Percentiles rank a stretch among this genome's conserved stretches.
Evolutionary conservation across 768 basidiomycete genomes (phyloP).

Genomic region (Calvatia gigantea): DNA sequence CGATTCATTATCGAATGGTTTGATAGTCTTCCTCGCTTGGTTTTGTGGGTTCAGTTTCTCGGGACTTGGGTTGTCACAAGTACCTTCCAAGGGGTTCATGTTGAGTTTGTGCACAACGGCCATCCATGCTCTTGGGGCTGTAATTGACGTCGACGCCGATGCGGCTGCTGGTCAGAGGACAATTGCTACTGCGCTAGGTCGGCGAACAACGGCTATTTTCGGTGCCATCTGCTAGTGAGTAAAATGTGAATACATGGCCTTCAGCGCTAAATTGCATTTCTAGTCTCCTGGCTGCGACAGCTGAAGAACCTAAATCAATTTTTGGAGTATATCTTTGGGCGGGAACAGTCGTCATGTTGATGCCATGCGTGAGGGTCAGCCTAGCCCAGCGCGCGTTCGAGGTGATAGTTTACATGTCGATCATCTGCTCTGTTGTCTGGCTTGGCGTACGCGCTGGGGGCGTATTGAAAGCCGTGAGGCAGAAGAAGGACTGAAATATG

Average conservation of each 20-base stretch:
- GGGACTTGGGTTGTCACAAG: constrained; percentile 1
- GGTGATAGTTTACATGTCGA: constrained; percentile 10
- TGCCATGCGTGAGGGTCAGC: constrained; percentile 10
- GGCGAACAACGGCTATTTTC: constrained; percentile 11
- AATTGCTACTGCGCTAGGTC: constrained; percentile 14
- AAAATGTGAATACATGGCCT: not conserved
- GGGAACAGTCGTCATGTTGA: constrained; percentile 5
- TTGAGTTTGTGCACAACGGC: constrained; percentile 13
- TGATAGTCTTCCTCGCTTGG: constrained; percentile 15
- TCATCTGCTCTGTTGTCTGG: constrained; percentile 9
- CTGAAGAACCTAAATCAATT: constrained; percentile 10
- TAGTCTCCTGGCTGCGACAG: constrained; percentile 8
- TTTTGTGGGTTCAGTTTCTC: constrained; percentile 18
- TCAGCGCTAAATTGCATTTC: not conserved
- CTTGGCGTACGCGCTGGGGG: not conserved
- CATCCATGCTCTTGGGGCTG: constrained; percentile 16
- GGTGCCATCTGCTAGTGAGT: constrained; percentile 16
- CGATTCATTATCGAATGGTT: constrained; percentile 15
- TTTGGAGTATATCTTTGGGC: constrained; percentile 11
- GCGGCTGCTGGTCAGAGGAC: constrained; percentile 12
- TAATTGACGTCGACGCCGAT: constrained; percentile 15
- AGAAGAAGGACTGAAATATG: not conserved
- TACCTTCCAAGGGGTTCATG: constrained; percentile 11
- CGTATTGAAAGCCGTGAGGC: not conserved
- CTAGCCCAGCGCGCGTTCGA: constrained; percentile 12